Percentiles rank a stretch among this genome's conserved stretches.
Conservation (phyloP, 106 monocot genomes). For the Dactylorhiza incarnata region DNA sequence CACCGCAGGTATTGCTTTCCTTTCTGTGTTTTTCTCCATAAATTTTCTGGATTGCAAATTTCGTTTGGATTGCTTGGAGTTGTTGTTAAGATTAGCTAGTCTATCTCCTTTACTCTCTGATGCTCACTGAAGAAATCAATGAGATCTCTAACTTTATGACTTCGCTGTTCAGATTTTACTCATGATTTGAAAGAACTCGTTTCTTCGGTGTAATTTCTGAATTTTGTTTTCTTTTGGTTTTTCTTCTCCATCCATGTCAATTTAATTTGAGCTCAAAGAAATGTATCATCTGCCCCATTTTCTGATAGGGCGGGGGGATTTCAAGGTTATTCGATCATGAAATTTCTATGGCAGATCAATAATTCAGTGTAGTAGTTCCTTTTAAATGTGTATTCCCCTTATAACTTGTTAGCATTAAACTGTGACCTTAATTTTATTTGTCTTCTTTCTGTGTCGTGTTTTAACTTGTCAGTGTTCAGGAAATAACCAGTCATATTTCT, state of each 20-base stretch:
- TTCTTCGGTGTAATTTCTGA: conserved; percentile 12
- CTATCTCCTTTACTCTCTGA: too few relatives aligned
- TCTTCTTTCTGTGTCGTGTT: background rate
- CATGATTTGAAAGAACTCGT: conserved; percentile 7
- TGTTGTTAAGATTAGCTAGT: too few relatives aligned
- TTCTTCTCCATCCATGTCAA: background rate
- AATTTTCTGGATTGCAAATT: too few relatives aligned
- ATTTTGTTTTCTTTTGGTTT: conserved; percentile 12
- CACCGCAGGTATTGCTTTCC: too few relatives aligned
- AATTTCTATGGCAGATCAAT: conserved; percentile 8
- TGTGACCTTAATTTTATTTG: background rate
- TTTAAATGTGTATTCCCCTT: background rate
- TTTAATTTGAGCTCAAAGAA: conserved; percentile 14
- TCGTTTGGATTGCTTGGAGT: too few relatives aligned
- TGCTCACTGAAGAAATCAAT: too few relatives aligned
- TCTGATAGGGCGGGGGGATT: conserved; percentile 3
- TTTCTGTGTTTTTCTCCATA: too few relatives aligned
- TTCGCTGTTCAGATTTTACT: conserved; percentile 13
- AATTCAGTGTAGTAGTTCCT: conserved; percentile 5
- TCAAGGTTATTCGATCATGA: conserved; percentile 1
- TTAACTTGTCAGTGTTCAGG: background rate
- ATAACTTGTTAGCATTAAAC: background rate
- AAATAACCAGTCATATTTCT: background rate
- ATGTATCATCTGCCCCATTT: conserved; percentile 1
- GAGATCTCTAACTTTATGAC: too few relatives aligned